These are phyloP conservation scores for Larix kaempferi DNA, from an alignment of 75 land plant genomes.

Conservation along the genomic window DNA sequence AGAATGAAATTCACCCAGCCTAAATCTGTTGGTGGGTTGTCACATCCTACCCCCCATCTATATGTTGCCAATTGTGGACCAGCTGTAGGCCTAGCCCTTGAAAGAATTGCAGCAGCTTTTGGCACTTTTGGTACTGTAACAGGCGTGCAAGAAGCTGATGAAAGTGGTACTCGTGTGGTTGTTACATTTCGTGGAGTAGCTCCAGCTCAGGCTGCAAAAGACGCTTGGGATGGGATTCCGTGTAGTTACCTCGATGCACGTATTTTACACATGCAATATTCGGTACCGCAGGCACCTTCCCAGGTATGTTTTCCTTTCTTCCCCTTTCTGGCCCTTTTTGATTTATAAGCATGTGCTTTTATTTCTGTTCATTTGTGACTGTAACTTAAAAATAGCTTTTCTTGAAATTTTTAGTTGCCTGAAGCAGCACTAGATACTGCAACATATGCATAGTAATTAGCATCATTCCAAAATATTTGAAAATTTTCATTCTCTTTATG, in stretches of 20 bases:
- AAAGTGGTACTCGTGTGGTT: slow-evolving; percentile 72
- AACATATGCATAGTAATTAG: background rate
- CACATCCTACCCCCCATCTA: slow-evolving; percentile 49
- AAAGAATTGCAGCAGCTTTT: slow-evolving; percentile 49
- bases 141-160: slow-evolving; percentile 69
- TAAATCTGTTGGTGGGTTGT: background rate
- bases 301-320: background rate
- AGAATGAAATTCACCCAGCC: slow-evolving; percentile 16
- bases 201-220: slow-evolving; percentile 60
- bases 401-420: background rate
- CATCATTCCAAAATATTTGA: background rate
- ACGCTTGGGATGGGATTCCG: slow-evolving; percentile 41
- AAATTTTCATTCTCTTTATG: background rate
- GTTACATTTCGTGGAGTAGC: slow-evolving; percentile 43
- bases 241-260: slow-evolving; percentile 61
- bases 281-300: slow-evolving; percentile 26
- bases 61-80: slow-evolving; percentile 98
- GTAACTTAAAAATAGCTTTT: no score
- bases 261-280: slow-evolving; percentile 64
- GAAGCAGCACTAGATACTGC: background rate
- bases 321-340: background rate
- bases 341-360: background rate
- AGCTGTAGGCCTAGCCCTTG: slow-evolving; percentile 64
- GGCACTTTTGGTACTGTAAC: slow-evolving; percentile 53
- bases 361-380: no score